phyloP scores from a whole-genome alignment of 2,329 filamentous ascomycete species.

The Exutisphaerella laricina region DNA sequence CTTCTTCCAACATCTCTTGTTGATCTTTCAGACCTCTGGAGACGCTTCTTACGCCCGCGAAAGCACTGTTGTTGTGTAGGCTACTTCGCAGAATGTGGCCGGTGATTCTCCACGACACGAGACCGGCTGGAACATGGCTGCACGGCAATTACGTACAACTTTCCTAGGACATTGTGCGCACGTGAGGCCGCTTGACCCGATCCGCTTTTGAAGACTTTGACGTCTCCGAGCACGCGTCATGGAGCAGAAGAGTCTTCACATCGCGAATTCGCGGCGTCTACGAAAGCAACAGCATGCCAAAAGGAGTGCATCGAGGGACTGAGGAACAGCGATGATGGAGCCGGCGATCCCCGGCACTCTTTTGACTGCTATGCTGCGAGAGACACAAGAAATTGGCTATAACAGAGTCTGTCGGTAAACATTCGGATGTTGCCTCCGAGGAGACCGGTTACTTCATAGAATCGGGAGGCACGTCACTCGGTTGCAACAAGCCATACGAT shows the following conservation, averaged over 20 bases:
- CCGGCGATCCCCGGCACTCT: no score
- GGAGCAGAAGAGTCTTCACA: no score
- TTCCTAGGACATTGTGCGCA: no score
- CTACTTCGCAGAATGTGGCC: no score
- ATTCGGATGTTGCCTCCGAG: background rate
- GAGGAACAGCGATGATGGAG: no score
- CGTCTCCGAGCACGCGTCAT: background rate
- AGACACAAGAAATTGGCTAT: constrained; percentile 50
- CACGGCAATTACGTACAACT: constrained; percentile 3
- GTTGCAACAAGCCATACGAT: no score
- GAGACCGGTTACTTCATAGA: no score
- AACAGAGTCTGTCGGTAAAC: constrained; percentile 32
- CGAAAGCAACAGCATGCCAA: no score
- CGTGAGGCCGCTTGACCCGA: constrained; percentile 48
- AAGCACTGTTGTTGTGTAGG: background rate
- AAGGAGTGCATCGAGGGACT: no score
- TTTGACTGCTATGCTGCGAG: no score
- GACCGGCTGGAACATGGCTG: background rate
- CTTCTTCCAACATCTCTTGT: background rate
- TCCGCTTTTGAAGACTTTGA: constrained; percentile 50
- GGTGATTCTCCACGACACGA: background rate
- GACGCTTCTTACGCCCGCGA: background rate
- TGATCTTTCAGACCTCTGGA: background rate
- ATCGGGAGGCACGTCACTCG: background rate
- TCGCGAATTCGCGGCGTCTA: no score